Percentiles rank a stretch among this genome's conserved stretches.
phyloP scores from a whole-genome alignment of 2,329 filamentous ascomycete species.

The Ascochyta lentis region DNA sequence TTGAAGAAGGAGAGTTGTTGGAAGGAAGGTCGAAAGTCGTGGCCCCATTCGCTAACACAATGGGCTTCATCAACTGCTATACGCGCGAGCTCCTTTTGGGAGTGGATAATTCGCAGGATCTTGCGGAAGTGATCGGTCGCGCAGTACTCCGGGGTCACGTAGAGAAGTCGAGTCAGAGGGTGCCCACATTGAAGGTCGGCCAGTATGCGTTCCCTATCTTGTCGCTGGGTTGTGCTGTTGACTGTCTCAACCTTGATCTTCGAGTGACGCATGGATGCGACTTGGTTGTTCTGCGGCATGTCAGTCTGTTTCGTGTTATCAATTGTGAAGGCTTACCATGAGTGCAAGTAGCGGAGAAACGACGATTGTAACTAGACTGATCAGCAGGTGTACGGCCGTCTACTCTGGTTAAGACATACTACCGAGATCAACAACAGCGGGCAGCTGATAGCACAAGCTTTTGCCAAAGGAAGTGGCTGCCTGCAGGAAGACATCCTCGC shows the following conservation, averaged over 20 bases:
- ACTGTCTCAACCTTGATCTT: slow-evolving; percentile 83
- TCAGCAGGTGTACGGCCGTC: slow-evolving; percentile 17
- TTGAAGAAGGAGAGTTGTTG: slow-evolving; percentile 88
- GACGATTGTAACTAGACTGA: slow-evolving; percentile 77
- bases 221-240: slow-evolving; percentile 78
- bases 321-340: slow-evolving; percentile 66
- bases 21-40: slow-evolving; percentile 95
- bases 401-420: slow-evolving; percentile 62
- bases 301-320: not conserved
- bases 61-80: slow-evolving; percentile 94
- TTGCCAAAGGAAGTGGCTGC: slow-evolving; percentile 92
- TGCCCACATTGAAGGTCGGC: slow-evolving; percentile 87
- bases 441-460: slow-evolving; percentile 90
- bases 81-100: slow-evolving; percentile 83
- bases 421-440: slow-evolving; percentile 84
- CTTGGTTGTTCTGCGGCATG: slow-evolving; percentile 78
- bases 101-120: slow-evolving; percentile 73
- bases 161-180: slow-evolving; percentile 81
- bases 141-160: slow-evolving; percentile 92
- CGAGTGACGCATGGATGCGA: slow-evolving; percentile 75
- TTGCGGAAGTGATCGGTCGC: slow-evolving; percentile 77
- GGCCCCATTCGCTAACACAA: slow-evolving; percentile 97
- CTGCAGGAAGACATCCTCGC: slow-evolving; percentile 91
- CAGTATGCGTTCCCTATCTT: slow-evolving; percentile 72
- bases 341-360: slow-evolving; percentile 87